Evolutionary conservation across 2,329 filamentous ascomycete genomes (phyloP).

Genomic region (Volutella citrinella): DNA sequence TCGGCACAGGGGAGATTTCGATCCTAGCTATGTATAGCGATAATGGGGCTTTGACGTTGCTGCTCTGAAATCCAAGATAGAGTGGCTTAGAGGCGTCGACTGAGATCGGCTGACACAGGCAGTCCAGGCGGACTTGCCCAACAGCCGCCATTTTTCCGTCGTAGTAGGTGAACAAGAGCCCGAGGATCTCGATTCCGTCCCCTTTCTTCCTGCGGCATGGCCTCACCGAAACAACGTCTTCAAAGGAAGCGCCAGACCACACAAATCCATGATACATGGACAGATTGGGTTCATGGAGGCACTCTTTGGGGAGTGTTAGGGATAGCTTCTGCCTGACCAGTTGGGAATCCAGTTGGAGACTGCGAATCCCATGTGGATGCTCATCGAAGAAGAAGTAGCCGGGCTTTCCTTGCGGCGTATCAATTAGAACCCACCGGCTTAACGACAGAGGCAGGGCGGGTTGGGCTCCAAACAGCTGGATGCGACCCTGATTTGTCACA

Average conservation of each 20-base stretch:
- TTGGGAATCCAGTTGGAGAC: not conserved
- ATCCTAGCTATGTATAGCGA: not conserved
- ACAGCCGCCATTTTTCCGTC: not conserved
- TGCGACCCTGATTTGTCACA: not conserved
- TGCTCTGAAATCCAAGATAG: constrained; percentile 2
- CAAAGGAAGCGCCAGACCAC: not conserved
- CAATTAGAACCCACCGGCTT: not conserved
- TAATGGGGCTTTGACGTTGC: not conserved
- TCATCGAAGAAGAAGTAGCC: constrained; percentile 1
- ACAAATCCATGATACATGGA: not conserved
- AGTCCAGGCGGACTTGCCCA: constrained; percentile 2
- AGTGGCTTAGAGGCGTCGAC: not conserved
- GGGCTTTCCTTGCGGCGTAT: not conserved
- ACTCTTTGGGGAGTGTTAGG: not conserved
- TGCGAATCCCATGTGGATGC: not conserved
- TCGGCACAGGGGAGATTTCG: not conserved
- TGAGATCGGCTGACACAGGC: not conserved
- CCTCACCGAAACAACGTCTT: not conserved
- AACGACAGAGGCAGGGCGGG: not conserved
- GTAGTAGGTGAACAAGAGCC: constrained; percentile 1
- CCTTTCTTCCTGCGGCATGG: not conserved
- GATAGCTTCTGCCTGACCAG: not conserved
- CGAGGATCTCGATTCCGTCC: not conserved
- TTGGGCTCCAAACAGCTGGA: not conserved
- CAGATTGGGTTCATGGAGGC: not conserved